Conservation (phyloP, 768 basidiomycete species). For the Macrocybe gigantea region DNA sequence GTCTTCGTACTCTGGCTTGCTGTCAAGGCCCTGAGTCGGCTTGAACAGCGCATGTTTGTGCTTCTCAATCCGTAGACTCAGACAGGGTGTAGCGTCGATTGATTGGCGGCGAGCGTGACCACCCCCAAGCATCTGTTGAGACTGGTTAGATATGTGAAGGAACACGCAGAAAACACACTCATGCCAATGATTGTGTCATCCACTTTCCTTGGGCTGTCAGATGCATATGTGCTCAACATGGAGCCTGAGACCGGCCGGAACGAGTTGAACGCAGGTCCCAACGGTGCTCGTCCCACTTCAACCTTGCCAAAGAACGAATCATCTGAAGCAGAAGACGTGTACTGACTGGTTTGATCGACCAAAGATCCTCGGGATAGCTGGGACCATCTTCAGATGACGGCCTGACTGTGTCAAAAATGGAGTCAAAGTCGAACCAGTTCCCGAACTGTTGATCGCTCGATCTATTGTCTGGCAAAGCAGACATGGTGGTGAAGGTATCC, state of each 20-base stretch:
- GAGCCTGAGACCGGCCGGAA: conserved; percentile 53
- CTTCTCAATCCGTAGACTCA: conserved; percentile 63
- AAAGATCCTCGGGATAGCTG: conserved; percentile 49
- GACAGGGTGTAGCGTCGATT: too few species aligned
- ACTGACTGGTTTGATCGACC: conserved; percentile 42
- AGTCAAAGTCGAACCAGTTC: conserved; percentile 79
- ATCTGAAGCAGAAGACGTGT: not conserved
- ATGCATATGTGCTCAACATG: conserved; percentile 44
- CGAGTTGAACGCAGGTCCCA: too few species aligned
- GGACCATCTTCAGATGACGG: conserved; percentile 65
- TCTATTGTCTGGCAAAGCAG: conserved; percentile 55
- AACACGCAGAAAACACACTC: conserved; percentile 13
- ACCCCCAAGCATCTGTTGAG: conserved; percentile 70
- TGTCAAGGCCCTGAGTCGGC: too few species aligned
- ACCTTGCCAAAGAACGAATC: conserved; percentile 51
- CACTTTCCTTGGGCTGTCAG: conserved; percentile 50
- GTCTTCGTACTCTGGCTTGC: too few species aligned
- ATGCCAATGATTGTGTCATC: conserved; percentile 83
- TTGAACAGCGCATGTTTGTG: conserved; percentile 53
- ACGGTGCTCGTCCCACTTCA: too few species aligned
- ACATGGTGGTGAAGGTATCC: conserved; percentile 50
- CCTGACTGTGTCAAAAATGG: conserved; percentile 47
- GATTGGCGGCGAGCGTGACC: conserved; percentile 69
- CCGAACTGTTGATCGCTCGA: conserved; percentile 68
- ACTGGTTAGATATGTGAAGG: conserved; percentile 1